These are phyloP conservation scores for Mrakiaceae sp. DNA, from an alignment of 1,284 basidiomycete species.

Conservation along the genomic window DNA sequence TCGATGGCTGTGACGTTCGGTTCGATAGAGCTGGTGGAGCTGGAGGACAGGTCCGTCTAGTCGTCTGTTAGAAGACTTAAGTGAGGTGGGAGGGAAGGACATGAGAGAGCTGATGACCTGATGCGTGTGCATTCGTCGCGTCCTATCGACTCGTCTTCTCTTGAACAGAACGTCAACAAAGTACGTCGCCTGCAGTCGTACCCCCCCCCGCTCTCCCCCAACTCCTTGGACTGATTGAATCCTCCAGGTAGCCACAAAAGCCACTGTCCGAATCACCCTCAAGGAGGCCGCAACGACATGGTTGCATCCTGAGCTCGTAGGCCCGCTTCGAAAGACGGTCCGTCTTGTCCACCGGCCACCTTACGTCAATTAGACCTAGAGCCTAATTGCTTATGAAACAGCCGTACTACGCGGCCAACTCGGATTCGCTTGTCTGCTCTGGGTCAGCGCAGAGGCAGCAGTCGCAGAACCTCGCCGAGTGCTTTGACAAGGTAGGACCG, in stretches of 20 bases:
- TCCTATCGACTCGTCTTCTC: too few species aligned
- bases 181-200: neutral
- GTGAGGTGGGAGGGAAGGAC: too few species aligned
- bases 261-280: neutral
- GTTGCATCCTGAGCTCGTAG: neutral
- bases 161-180: slow-evolving; percentile 4
- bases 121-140: too few species aligned
- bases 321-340: too few species aligned
- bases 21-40: slow-evolving; percentile 3
- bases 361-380: too few species aligned
- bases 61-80: too few species aligned
- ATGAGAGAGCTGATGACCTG: too few species aligned
- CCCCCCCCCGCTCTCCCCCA: too few species aligned
- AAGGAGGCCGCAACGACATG: neutral
- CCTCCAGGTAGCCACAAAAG: neutral
- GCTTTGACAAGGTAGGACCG: neutral
- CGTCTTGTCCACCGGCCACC: too few species aligned
- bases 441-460: neutral
- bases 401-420: neutral
- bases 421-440: neutral
- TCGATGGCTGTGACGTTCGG: neutral
- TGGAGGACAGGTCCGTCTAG: neutral
- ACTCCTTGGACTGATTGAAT: too few species aligned
- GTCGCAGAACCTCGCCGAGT: neutral
- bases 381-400: neutral